A percentile compares a stretch with the other conserved stretches of the same genome.
Conservation (phyloP, 306 rosid genomes). For the Glycine soja region DNA sequence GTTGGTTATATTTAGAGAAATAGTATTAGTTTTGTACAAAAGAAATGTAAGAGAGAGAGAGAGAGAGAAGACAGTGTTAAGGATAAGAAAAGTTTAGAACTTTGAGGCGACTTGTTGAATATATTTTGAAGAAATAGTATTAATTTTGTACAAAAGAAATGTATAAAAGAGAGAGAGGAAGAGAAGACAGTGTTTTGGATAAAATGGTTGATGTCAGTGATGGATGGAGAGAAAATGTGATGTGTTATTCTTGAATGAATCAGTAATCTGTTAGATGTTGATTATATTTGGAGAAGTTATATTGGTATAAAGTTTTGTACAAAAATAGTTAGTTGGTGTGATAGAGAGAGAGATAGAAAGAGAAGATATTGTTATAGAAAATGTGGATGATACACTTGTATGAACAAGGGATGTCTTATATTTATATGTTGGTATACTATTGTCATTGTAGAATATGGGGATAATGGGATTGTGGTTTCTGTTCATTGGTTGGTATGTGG, state of each 20-base stretch:
- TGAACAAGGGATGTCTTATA: background rate
- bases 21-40: too few species aligned
- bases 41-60: too few species aligned
- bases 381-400: background rate
- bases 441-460: constrained; percentile 10
- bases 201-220: background rate
- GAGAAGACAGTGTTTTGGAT: background rate
- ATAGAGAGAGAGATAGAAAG: background rate
- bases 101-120: constrained; percentile 18
- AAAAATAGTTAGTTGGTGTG: background rate
- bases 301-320: background rate
- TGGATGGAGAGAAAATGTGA: background rate
- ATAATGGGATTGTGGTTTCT: background rate
- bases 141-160: background rate
- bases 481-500: constrained; percentile 13
- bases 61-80: too few species aligned
- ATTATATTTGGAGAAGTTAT: background rate
- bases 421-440: background rate
- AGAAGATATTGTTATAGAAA: background rate
- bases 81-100: constrained; percentile 4
- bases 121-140: background rate
- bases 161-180: background rate
- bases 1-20: background rate
- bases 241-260: background rate
- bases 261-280: background rate